These are phyloP conservation scores for Penicillium crystallinum DNA, from an alignment of 495 filamentous ascomycete genomes.

Conservation along the genomic window DNA sequence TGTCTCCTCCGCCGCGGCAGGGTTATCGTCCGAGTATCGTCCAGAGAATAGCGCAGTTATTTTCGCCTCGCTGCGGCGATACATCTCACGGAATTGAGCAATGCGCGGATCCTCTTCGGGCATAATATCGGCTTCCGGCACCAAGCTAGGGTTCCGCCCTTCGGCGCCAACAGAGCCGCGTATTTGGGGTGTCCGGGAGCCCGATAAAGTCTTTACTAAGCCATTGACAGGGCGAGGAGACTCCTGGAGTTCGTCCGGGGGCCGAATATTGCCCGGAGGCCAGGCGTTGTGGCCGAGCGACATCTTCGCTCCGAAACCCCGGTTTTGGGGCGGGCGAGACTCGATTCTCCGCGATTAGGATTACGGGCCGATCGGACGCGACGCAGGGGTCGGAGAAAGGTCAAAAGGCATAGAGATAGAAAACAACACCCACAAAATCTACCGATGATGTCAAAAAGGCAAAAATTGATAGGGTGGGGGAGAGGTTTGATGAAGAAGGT, in stretches of 20 bases:
- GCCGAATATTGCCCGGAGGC: conserved; percentile 45
- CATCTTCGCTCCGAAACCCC: conserved; percentile 50
- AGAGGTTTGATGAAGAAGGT: conserved; percentile 38
- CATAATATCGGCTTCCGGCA: conserved; percentile 46
- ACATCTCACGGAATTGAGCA: conserved; percentile 56
- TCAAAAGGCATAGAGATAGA: conserved; percentile 36
- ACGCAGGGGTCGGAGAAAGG: conserved; percentile 18
- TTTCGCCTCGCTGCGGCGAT: conserved; percentile 53
- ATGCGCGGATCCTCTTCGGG: conserved; percentile 62
- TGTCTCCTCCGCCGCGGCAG: conserved; percentile 22
- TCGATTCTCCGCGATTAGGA: conserved; percentile 44
- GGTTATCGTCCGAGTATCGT: conserved; percentile 31
- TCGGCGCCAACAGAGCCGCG: conserved; percentile 47
- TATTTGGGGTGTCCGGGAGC: conserved; percentile 46
- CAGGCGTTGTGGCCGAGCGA: conserved; percentile 49
- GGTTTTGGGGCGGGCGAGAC: conserved; percentile 44
- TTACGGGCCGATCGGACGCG: conserved; percentile 31
- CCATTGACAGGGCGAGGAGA: conserved; percentile 44
- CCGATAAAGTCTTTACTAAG: conserved; percentile 39
- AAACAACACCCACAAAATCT: conserved; percentile 10
- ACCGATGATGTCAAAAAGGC: conserved; percentile 26
- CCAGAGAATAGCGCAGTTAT: conserved; percentile 56
- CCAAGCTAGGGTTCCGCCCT: conserved; percentile 41
- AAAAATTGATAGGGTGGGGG: conserved; percentile 34
- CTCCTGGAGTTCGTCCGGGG: conserved; percentile 43